Evolutionary conservation across 2,329 filamentous ascomycete genomes (phyloP).

Genomic region (Parascedosporium putredinis): DNA sequence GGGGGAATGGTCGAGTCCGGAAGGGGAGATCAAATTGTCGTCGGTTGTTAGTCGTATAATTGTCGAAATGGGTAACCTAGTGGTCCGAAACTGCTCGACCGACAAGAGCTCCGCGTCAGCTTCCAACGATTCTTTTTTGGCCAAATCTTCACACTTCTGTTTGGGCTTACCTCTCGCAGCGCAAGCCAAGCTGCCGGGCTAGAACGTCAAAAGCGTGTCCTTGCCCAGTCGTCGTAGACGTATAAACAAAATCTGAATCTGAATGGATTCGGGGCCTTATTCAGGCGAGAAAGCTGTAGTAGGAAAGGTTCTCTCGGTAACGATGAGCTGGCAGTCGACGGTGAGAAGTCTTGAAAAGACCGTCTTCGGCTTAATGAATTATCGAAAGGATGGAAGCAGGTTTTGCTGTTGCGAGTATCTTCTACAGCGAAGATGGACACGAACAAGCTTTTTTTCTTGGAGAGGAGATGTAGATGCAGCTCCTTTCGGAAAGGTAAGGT

Average conservation of each 20-base stretch:
- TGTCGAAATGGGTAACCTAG: conserved; percentile 38
- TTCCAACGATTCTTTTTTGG: conserved; percentile 17
- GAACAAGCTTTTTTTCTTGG: neutral
- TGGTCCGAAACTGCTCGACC: conserved; percentile 30
- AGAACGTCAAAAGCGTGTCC: conserved; percentile 26
- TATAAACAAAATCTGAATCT: conserved; percentile 15
- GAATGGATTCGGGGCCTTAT: neutral
- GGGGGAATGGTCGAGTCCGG: conserved; percentile 58
- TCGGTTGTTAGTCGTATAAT: conserved; percentile 31
- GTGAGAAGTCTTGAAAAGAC: neutral
- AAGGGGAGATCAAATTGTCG: conserved; percentile 30
- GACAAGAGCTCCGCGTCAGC: neutral
- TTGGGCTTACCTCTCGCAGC: conserved; percentile 63
- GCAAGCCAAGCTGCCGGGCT: conserved; percentile 76
- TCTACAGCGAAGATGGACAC: neutral
- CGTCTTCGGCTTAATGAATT: neutral
- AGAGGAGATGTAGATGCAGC: neutral
- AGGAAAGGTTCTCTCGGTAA: neutral
- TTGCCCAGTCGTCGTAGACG: conserved; percentile 39
- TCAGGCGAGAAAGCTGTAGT: neutral
- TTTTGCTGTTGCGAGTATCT: neutral
- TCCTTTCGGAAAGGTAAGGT: neutral
- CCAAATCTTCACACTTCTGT: conserved; percentile 7
- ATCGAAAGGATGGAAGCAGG: neutral
- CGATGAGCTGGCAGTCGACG: neutral